A percentile compares a stretch with the other conserved stretches of the same genome.
phyloP scores from a whole-genome alignment of 2,329 filamentous ascomycete genomes.

The Pyrenophora seminiperda region DNA sequence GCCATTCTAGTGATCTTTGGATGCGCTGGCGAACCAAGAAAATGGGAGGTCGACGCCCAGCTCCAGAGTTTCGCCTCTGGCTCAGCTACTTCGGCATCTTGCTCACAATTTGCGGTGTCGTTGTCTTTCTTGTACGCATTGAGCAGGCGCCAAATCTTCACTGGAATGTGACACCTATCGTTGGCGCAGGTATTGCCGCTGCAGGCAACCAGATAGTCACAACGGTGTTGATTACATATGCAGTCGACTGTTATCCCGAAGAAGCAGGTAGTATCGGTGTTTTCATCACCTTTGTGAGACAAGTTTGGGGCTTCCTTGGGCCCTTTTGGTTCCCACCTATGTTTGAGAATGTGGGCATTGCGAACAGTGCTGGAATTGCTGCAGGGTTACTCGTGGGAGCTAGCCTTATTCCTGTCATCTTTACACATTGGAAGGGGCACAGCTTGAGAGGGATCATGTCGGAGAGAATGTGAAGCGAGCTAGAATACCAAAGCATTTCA shows the following conservation, averaged over 20 bases:
- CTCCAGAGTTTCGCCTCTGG: constrained; percentile 64
- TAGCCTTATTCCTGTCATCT: constrained; percentile 28
- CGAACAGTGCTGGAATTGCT: constrained; percentile 47
- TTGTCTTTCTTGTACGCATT: constrained; percentile 61
- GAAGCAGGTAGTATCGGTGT: constrained; percentile 62
- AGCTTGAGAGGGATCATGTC: constrained; percentile 27
- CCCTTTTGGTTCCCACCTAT: constrained; percentile 52
- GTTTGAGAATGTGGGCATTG: constrained; percentile 45
- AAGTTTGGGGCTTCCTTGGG: constrained; percentile 52
- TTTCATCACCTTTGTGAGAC: constrained; percentile 62
- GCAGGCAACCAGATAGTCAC: constrained; percentile 66
- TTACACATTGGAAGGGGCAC: constrained; percentile 36
- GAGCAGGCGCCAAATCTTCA: constrained; percentile 50
- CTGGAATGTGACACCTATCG: constrained; percentile 63
- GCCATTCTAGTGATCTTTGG: constrained; percentile 60
- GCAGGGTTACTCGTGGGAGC: constrained; percentile 40
- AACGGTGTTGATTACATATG: constrained; percentile 64
- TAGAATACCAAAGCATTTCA: background rate
- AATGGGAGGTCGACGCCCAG: constrained; percentile 47
- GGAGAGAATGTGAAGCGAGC: constrained; percentile 18
- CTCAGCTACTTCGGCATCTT: constrained; percentile 60
- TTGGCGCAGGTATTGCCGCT: constrained; percentile 58
- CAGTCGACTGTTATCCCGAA: constrained; percentile 62
- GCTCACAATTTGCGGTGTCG: constrained; percentile 57
- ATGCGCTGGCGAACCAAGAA: constrained; percentile 52